Base-by-base conservation (phyloP, 768 basidiomycete genomes). In the Gloeopeniophorella convolvens region DNA sequence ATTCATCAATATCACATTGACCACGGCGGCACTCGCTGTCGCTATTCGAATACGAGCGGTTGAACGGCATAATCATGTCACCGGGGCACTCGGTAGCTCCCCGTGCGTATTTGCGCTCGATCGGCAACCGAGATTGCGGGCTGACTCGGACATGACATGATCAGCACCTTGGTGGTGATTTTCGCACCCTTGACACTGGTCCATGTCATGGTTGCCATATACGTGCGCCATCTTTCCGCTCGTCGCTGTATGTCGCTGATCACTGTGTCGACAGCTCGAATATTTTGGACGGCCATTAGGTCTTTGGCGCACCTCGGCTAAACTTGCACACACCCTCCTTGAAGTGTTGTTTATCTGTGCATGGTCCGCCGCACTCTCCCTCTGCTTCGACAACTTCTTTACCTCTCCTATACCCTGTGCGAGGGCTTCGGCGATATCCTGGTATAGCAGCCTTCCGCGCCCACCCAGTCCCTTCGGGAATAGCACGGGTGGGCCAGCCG, bases 211-310 rank as follows among this genome's bases (percentile, higher is more conserved):
- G 68, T 76, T 42, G 85, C 89, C 36, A 80, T 93, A 58, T 93
- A 94, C 67, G 88, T 91, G 65, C 55, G 86, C 68, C 8, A 30
- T 33, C 28, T 47, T 8, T 48, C 12, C 48, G 36, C 24, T 37
- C 55, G 26, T 42, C 11, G 43, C 23, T 30, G 50, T 8, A 30
- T 54, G 36, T 55, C 37, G 16, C 51, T 58, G n/a, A 62, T 56
- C 18, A 56, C 11, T 58, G 31, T 58, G 45, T 32, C 43, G 16
- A 21, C 61, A 93, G 90, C 73, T 92, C 49, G 92, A 95, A 68
- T 96, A 96, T 68, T 93, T 93, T 61, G 87, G 92, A 33, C 81
- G 85, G 30, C 92, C 93, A 5, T 70, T 95, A 20, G 93, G 92
- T n/a, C 71, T 95, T 26, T 95, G 93, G 93, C 76, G 78, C 44